Conservation (phyloP, 1,284 basidiomycete species). For the Cutaneotrichosporon mucoides region DNA sequence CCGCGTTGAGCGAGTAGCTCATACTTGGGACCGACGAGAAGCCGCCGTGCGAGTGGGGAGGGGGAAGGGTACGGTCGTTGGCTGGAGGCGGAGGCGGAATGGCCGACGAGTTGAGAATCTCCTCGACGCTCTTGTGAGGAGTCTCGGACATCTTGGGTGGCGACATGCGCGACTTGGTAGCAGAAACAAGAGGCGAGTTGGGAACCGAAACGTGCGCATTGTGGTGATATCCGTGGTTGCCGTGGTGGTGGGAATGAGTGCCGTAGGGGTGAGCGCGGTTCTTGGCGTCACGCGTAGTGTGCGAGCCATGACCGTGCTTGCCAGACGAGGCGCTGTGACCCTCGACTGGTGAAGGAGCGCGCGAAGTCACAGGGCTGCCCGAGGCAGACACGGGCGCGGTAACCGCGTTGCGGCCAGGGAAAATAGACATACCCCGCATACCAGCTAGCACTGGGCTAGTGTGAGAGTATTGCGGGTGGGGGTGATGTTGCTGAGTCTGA, state of each 20-base stretch:
- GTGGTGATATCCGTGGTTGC: slow-evolving; percentile 5
- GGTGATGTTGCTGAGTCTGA: slow-evolving; percentile 11
- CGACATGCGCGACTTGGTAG: slow-evolving; percentile 35
- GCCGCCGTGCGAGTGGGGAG: slow-evolving; percentile 31
- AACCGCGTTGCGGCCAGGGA: slow-evolving; percentile 37
- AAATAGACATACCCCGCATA: slow-evolving; percentile 57
- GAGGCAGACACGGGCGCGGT: slow-evolving; percentile 46
- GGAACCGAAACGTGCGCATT: slow-evolving; percentile 33
- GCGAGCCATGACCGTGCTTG: slow-evolving; percentile 45
- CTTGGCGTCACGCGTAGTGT: slow-evolving; percentile 45
- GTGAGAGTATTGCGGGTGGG: slow-evolving; percentile 7
- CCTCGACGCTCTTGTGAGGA: slow-evolving; percentile 44
- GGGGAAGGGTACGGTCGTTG: slow-evolving; percentile 42
- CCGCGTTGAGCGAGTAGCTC: slow-evolving; percentile 37
- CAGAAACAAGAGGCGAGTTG: slow-evolving; percentile 36
- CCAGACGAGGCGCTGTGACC: slow-evolving; percentile 45
- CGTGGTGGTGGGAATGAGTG: slow-evolving; percentile 14
- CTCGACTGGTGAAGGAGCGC: slow-evolving; percentile 38
- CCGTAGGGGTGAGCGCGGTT: slow-evolving; percentile 46
- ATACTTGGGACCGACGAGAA: slow-evolving; percentile 35
- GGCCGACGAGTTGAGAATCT: slow-evolving; percentile 47
- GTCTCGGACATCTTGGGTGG: slow-evolving; percentile 32
- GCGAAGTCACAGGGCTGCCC: slow-evolving; percentile 40
- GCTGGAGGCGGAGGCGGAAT: slow-evolving; percentile 42
- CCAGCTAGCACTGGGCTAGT: slow-evolving; percentile 69